A percentile compares a stretch with the other conserved stretches of the same genome.
Evolutionary conservation across 2,329 filamentous ascomycete genomes (phyloP).

Genomic region (Cadophora malorum): DNA sequence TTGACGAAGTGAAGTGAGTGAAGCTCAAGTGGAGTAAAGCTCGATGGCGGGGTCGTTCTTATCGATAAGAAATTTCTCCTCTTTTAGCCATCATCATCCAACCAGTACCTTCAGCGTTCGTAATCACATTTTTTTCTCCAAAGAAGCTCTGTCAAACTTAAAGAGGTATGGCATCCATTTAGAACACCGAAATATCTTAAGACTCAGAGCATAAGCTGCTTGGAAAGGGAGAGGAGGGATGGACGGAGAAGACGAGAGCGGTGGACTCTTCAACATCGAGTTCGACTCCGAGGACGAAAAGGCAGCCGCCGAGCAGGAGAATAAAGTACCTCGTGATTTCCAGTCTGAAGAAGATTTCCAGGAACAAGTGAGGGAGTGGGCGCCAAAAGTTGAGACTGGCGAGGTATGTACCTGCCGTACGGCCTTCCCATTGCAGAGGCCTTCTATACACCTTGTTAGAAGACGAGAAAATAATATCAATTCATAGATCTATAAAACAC

Average conservation of each 20-base stretch:
- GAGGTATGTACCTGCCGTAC: slow-evolving; percentile 34
- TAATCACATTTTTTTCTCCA: too few relatives aligned
- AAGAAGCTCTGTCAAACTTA: too few relatives aligned
- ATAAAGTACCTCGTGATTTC: slow-evolving; percentile 43
- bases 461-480: too few relatives aligned
- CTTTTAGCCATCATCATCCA: not conserved
- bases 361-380: slow-evolving; percentile 36
- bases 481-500: slow-evolving; percentile 38
- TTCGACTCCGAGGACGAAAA: slow-evolving; percentile 49
- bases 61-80: slow-evolving; percentile 1
- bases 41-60: slow-evolving; percentile 9
- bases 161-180: too few relatives aligned
- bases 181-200: too few relatives aligned
- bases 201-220: not conserved
- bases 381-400: slow-evolving; percentile 42
- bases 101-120: too few relatives aligned
- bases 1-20: not conserved
- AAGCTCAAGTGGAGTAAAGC: slow-evolving; percentile 12
- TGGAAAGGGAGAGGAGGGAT: not conserved
- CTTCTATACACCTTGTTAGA: too few relatives aligned
- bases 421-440: too few relatives aligned
- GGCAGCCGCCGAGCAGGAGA: slow-evolving; percentile 21
- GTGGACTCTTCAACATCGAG: slow-evolving; percentile 52
- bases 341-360: slow-evolving; percentile 44
- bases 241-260: slow-evolving; percentile 42